A percentile compares a stretch with the other conserved stretches of the same genome.
Conservation (phyloP, 495 filamentous ascomycete species). For the Daldinia bambusicola region DNA sequence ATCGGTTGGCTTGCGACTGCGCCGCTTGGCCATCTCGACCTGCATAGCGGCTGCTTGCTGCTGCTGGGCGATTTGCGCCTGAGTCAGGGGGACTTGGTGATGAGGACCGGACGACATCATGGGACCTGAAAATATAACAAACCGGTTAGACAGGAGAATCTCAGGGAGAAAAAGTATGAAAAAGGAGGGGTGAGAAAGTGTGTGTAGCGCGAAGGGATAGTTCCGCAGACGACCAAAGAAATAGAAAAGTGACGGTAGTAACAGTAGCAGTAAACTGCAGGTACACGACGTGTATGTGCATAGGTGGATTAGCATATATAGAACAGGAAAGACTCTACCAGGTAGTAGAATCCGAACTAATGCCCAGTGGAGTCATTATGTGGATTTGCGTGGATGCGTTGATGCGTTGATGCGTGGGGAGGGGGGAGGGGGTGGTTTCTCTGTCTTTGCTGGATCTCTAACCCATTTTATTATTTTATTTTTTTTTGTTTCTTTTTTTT, state of each 20-base stretch:
- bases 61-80: slow-evolving; percentile 65
- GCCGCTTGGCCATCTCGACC: slow-evolving; percentile 75
- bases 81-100: slow-evolving; percentile 59
- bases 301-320: slow-evolving; percentile 15
- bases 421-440: neutral
- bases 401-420: slow-evolving; percentile 24
- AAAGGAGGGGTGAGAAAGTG: neutral
- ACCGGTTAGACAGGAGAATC: slow-evolving; percentile 37
- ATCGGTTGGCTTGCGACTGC: slow-evolving; percentile 89
- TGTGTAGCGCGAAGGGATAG: neutral
- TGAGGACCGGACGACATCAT: slow-evolving; percentile 67
- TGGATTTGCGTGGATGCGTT: slow-evolving; percentile 31
- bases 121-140: slow-evolving; percentile 57
- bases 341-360: slow-evolving; percentile 19
- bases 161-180: slow-evolving; percentile 1
- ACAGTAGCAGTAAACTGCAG: slow-evolving; percentile 14
- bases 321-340: neutral
- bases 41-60: slow-evolving; percentile 64
- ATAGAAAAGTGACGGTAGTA: slow-evolving; percentile 17
- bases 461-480: too few relatives aligned
- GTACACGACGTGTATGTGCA: slow-evolving; percentile 31
- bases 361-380: slow-evolving; percentile 37
- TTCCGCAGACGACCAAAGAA: neutral
- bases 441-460: neutral
- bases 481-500: too few relatives aligned